These are phyloP conservation scores for Sonneratia caseolaris DNA, from an alignment of 345 rosid genomes.

Conservation along the genomic window DNA sequence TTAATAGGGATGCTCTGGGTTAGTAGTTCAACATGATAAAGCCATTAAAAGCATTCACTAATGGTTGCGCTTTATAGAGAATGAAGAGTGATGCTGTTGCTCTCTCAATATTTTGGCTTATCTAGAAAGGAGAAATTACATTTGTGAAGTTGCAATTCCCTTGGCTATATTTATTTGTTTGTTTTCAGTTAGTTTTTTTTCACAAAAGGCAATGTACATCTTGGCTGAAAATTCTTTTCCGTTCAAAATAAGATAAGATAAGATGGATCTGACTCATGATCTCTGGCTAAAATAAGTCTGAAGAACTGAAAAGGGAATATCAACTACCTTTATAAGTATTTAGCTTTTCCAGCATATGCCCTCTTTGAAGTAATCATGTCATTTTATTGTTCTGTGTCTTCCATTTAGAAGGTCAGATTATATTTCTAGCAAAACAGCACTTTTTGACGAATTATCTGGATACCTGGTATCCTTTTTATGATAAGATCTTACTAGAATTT, in stretches of 20 bases:
- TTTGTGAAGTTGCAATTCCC: neutral
- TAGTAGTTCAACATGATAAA: neutral
- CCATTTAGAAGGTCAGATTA: neutral
- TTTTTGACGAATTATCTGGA: neutral
- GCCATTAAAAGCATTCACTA: neutral
- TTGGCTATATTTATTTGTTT: neutral
- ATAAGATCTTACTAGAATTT: slow-evolving; percentile 4
- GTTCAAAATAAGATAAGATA: neutral
- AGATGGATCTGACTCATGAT: neutral
- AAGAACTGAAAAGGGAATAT: neutral
- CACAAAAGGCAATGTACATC: neutral
- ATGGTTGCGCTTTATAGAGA: neutral
- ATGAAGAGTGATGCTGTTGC: neutral
- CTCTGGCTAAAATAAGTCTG: neutral
- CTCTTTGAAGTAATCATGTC: neutral
- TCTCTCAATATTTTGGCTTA: neutral
- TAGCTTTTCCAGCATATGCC: neutral
- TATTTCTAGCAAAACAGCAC: neutral
- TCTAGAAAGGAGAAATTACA: neutral
- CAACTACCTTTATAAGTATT: neutral
- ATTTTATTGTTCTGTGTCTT: neutral
- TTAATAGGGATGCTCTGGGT: neutral
- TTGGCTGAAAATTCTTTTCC: neutral
- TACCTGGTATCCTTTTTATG: neutral
- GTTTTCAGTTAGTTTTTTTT: neutral